A percentile compares a stretch with the other conserved stretches of the same genome.
Evolutionary conservation across 1,139 yeast genomes (phyloP).

Genomic region (Candida buenavistaensis): DNA sequence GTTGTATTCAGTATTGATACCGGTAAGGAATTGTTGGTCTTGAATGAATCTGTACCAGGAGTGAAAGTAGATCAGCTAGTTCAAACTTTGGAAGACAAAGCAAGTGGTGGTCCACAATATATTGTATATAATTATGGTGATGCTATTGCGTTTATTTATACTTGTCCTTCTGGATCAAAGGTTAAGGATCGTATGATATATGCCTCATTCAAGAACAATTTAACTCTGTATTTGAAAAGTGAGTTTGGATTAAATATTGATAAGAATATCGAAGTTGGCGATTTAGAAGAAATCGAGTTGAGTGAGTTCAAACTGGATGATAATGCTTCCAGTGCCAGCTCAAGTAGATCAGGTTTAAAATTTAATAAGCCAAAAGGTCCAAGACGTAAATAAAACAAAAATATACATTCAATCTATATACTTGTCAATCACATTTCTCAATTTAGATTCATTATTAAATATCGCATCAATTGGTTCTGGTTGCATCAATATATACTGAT

Average conservation of each 20-base stretch:
- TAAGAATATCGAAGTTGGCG: slow-evolving; percentile 65
- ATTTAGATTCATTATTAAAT: slow-evolving; percentile 18
- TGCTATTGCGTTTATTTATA: slow-evolving; percentile 61
- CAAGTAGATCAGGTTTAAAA: slow-evolving; percentile 25
- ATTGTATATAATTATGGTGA: slow-evolving; percentile 48
- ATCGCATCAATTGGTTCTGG: slow-evolving; percentile 12
- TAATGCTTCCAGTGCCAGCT: slow-evolving; percentile 13
- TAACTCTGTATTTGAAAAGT: slow-evolving; percentile 49
- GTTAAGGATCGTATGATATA: slow-evolving; percentile 92
- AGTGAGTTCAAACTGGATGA: slow-evolving; percentile 25
- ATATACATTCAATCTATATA: slow-evolving; percentile 15
- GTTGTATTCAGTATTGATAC: slow-evolving; percentile 35
- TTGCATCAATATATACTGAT: slow-evolving; percentile 27
- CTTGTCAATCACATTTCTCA: slow-evolving; percentile 24
- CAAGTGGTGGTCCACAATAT: slow-evolving; percentile 44
- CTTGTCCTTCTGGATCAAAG: slow-evolving; percentile 89
- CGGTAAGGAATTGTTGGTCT: slow-evolving; percentile 26
- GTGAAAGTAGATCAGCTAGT: slow-evolving; percentile 25
- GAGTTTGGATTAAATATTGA: slow-evolving; percentile 20
- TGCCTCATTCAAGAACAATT: slow-evolving; percentile 78
- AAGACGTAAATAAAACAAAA: slow-evolving; percentile 27
- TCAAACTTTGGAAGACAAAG: slow-evolving; percentile 16
- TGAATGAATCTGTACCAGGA: slow-evolving; percentile 16
- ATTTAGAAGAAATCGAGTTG: slow-evolving; percentile 61
- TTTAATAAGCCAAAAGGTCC: slow-evolving; percentile 61